phyloP scores from a whole-genome alignment of 768 basidiomycete genomes.

The Collybia sordida region DNA sequence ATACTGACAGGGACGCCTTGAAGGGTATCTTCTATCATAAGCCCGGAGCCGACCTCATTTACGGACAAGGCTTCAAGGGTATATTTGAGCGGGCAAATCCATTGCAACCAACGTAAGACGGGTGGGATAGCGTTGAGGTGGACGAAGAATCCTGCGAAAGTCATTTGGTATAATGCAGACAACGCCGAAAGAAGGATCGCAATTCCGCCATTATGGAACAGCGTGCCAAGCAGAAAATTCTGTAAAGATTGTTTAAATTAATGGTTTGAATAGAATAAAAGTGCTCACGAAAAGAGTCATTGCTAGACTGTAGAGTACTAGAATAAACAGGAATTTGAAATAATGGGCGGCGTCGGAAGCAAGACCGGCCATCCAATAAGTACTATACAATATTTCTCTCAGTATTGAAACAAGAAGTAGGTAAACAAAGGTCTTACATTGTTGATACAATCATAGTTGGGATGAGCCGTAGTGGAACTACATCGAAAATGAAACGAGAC shows the following conservation, averaged over 20 bases:
- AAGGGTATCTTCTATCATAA: constrained; percentile 78
- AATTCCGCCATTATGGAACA: constrained; percentile 85
- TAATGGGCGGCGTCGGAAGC: constrained; percentile 74
- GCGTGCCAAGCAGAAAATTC: constrained; percentile 89
- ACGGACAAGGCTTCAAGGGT: constrained; percentile 83
- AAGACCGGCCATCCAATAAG: constrained; percentile 97
- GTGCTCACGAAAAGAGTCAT: constrained; percentile 82
- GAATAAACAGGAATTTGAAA: constrained; percentile 93
- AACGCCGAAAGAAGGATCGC: constrained; percentile 87
- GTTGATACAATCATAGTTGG: constrained; percentile 87
- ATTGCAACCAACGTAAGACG: constrained; percentile 92
- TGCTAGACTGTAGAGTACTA: constrained; percentile 79
- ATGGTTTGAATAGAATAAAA: neutral
- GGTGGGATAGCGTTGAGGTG: constrained; percentile 84
- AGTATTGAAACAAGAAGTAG: neutral
- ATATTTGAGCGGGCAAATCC: constrained; percentile 84
- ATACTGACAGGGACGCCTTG: constrained; percentile 82
- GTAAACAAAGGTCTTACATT: constrained; percentile 51
- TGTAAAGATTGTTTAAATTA: constrained; percentile 20
- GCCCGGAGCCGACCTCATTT: constrained; percentile 88
- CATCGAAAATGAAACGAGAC: constrained; percentile 86
- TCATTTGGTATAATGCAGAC: constrained; percentile 78
- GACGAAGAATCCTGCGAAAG: constrained; percentile 91
- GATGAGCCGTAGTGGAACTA: constrained; percentile 83
- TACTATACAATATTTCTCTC: constrained; percentile 37